Evolutionary conservation across 2,329 filamentous ascomycete genomes (phyloP), one percentile per base, ranked within the genome.

Genomic region (Trichoderma semiorbis): DNA sequence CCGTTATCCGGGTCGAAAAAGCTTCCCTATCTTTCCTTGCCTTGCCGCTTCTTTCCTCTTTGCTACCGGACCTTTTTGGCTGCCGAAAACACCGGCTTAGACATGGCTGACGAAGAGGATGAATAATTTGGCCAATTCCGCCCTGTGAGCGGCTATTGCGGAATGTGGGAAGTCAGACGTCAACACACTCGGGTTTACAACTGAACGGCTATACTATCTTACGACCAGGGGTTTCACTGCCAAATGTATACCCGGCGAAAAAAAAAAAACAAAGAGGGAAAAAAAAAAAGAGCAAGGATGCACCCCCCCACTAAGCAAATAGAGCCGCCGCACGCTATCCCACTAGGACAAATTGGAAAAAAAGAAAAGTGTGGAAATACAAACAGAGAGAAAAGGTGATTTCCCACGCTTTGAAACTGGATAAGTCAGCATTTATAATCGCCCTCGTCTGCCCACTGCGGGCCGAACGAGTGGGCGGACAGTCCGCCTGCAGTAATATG

Each of bases 341-440:
- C 32, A 18, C 65, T 32, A 50, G 14, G 24, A 58, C 39, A 57
- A 60, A 60, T 12, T 24, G 21, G 11, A 53, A 21, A 53, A 53
- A 53, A 7, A 50, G 10, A 53, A 53, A 12, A 21, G n/a, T 24
- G 47, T 21, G 47, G 47, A 12, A 34, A 60, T 60, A 16, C 34
- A 43, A 43, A 32, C 58, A 16, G 30, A 58, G 12, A 11, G 24
- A 50, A 50, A 50, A 50, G 43, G 21, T 50, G 43, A 50, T 50
- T 50, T 50, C 43, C 8, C 62, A 34, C n/a, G n/a, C 16, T 68
- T 68, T 30, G 16, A 53, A 39, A 68, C 58, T 53, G 1, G 65
- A n/a, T 60, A 68, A 68, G 43, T 68, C 39, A 68, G 65, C 65
- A 68, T 68, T 68, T 58, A 68, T 68, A 68, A 68, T 57, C 65